A percentile compares a stretch with the other conserved stretches of the same genome.
These are phyloP conservation scores for Erodium maritimum DNA, from an alignment of 345 rosid genomes.

Conservation along the genomic window DNA sequence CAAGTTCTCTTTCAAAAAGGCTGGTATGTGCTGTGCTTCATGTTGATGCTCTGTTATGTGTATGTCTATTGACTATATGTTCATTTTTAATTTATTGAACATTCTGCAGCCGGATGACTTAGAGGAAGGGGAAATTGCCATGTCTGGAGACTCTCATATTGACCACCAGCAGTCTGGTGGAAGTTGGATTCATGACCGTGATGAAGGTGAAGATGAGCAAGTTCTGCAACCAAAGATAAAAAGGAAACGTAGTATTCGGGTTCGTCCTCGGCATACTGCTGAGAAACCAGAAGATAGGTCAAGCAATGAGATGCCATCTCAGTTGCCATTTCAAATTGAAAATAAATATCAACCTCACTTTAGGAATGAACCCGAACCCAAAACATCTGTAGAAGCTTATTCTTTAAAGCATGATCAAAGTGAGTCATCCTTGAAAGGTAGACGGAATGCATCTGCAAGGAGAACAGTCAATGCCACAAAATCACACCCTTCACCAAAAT, in stretches of 20 bases:
- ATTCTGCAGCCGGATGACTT: slow-evolving; percentile 70
- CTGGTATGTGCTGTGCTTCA: slow-evolving; percentile 38
- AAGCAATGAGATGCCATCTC: slow-evolving; percentile 31
- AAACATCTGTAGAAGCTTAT: slow-evolving; percentile 25
- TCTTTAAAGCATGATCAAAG: slow-evolving; percentile 54
- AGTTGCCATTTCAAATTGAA: slow-evolving; percentile 39
- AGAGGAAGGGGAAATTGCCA: slow-evolving; percentile 98
- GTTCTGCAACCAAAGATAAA: slow-evolving; percentile 93
- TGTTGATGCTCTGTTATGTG: slow-evolving; percentile 6
- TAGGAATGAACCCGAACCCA: slow-evolving; percentile 41
- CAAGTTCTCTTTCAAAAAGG: slow-evolving; percentile 65
- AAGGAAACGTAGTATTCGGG: slow-evolving; percentile 89
- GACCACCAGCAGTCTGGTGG: slow-evolving; percentile 89
- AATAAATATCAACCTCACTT: slow-evolving; percentile 51
- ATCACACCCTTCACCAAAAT: slow-evolving; percentile 52
- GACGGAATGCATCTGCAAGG: slow-evolving; percentile 52
- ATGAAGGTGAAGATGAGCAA: slow-evolving; percentile 95
- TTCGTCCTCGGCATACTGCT: slow-evolving; percentile 70
- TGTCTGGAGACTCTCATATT: slow-evolving; percentile 85
- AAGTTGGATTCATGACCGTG: slow-evolving; percentile 91
- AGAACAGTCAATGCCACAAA: slow-evolving; percentile 55
- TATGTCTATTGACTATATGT: slow-evolving; percentile 16
- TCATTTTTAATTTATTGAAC: slow-evolving; percentile 14
- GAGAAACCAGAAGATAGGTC: slow-evolving; percentile 58
- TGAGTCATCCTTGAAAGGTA: slow-evolving; percentile 49